Evolutionary conservation across 192 early-diverging fungal genomes (phyloP).

Genomic region (Podila epigama): DNA sequence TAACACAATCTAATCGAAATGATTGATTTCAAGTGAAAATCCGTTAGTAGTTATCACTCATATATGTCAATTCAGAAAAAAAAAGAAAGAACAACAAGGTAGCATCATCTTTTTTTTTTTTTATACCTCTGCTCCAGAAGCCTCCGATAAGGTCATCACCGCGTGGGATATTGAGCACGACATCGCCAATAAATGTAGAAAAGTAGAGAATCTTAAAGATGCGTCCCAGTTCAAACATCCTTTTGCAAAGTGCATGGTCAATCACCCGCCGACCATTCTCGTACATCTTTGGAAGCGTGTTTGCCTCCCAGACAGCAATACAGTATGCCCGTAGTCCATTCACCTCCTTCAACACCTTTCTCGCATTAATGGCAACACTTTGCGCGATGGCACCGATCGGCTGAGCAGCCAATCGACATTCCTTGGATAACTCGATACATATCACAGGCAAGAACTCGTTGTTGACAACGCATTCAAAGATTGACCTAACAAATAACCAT

Average conservation of each 20-base stretch:
- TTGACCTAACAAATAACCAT: slow-evolving; percentile 45
- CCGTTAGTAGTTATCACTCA: background rate
- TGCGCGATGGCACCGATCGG: slow-evolving; percentile 22
- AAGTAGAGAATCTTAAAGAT: slow-evolving; percentile 60
- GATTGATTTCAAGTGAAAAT: too few species aligned
- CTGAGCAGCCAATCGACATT: slow-evolving; percentile 13
- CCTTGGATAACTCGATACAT: slow-evolving; percentile 55
- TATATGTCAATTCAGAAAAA: background rate
- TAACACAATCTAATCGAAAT: slow-evolving; percentile 20
- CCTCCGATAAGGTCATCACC: slow-evolving; percentile 45
- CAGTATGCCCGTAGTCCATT: slow-evolving; percentile 69
- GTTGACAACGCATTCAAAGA: slow-evolving; percentile 71
- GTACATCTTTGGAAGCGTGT: slow-evolving; percentile 67
- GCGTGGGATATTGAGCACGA: slow-evolving; percentile 65
- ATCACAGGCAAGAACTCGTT: slow-evolving; percentile 76
- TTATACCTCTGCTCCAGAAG: slow-evolving; percentile 54
- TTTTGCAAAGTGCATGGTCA: slow-evolving; percentile 68
- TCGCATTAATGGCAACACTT: slow-evolving; percentile 50
- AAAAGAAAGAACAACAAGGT: too few species aligned
- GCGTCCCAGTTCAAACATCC: slow-evolving; percentile 65
- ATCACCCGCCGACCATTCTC: slow-evolving; percentile 69
- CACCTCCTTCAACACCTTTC: slow-evolving; percentile 54
- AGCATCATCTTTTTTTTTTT: background rate
- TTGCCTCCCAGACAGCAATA: slow-evolving; percentile 61
- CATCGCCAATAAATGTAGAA: slow-evolving; percentile 62